Evolutionary conservation across 441 rosid species (phyloP).

Genomic region (Populus hybrid): DNA sequence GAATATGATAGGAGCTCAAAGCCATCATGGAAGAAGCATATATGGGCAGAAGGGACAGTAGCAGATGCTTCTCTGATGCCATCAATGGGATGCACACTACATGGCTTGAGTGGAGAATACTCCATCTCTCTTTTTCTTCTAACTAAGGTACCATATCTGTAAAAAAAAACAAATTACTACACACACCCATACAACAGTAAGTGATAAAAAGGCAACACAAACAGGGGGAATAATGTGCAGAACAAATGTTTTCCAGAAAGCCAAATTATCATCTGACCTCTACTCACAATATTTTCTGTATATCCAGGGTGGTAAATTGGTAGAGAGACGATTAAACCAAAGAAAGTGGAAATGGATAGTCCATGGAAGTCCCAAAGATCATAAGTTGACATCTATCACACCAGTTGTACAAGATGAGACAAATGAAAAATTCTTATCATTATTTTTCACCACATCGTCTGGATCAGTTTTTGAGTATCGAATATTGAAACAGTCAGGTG

Average conservation of each 20-base stretch:
- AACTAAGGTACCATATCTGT: constrained; percentile 48
- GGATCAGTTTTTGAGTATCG: constrained; percentile 53
- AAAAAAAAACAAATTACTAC: background rate
- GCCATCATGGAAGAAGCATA: constrained; percentile 77
- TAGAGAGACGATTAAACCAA: constrained; percentile 52
- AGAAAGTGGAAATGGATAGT: constrained; percentile 73
- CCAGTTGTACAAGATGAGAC: constrained; percentile 47
- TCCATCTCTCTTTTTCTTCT: constrained; percentile 58
- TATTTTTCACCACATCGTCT: constrained; percentile 48
- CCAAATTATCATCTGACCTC: background rate
- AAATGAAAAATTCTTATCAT: constrained; percentile 35
- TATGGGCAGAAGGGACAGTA: constrained; percentile 40
- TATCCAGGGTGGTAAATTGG: constrained; percentile 48
- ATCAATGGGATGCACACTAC: constrained; percentile 38
- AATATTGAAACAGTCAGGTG: constrained; percentile 44
- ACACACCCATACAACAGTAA: background rate
- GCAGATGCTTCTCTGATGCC: constrained; percentile 40
- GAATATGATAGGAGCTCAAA: constrained; percentile 58
- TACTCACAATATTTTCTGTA: constrained; percentile 7
- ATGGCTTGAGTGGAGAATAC: constrained; percentile 47
- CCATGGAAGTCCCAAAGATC: constrained; percentile 56
- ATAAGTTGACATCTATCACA: constrained; percentile 52
- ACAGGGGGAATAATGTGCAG: background rate
- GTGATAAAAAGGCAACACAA: background rate
- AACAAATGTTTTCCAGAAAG: background rate